phyloP scores from a whole-genome alignment of 2,329 filamentous ascomycete species.

The Rachicladosporium sp. region DNA sequence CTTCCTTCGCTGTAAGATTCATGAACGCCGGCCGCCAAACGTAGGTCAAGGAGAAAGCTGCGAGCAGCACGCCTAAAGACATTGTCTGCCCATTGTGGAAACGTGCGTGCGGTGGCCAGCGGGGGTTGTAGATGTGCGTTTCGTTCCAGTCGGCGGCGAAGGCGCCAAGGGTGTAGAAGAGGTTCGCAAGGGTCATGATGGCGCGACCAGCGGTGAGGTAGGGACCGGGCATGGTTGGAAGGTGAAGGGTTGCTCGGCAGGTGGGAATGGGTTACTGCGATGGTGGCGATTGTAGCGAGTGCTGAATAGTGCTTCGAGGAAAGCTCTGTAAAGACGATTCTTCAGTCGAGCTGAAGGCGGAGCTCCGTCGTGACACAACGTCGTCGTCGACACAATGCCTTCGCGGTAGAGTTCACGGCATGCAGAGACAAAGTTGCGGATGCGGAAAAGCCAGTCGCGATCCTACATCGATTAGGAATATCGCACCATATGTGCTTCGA shows the following conservation, averaged over 20 bases:
- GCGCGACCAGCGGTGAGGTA: constrained; percentile 16
- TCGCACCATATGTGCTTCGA: no score
- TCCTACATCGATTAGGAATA: no score
- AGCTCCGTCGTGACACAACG: no score
- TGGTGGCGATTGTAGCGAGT: background rate
- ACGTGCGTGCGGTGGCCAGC: constrained; percentile 39
- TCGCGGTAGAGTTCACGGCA: no score
- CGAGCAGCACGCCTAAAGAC: constrained; percentile 32
- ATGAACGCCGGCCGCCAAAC: constrained; percentile 15
- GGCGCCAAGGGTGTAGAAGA: constrained; percentile 21
- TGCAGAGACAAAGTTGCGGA: no score
- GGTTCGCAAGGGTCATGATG: constrained; percentile 21
- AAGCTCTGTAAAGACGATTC: no score
- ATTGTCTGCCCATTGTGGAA: constrained; percentile 45
- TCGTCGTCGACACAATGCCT: no score
- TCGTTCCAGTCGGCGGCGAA: constrained; percentile 27
- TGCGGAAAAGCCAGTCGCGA: no score
- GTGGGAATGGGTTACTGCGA: background rate
- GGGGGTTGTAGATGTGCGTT: constrained; percentile 36
- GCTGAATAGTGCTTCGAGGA: no score
- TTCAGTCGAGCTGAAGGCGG: no score
- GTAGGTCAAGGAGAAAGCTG: constrained; percentile 28
- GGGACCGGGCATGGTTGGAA: background rate
- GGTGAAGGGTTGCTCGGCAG: background rate
- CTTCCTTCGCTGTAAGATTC: constrained; percentile 1